phyloP scores from a whole-genome alignment of 2,329 filamentous ascomycete species.

The Xylariomycetidae sp. region DNA sequence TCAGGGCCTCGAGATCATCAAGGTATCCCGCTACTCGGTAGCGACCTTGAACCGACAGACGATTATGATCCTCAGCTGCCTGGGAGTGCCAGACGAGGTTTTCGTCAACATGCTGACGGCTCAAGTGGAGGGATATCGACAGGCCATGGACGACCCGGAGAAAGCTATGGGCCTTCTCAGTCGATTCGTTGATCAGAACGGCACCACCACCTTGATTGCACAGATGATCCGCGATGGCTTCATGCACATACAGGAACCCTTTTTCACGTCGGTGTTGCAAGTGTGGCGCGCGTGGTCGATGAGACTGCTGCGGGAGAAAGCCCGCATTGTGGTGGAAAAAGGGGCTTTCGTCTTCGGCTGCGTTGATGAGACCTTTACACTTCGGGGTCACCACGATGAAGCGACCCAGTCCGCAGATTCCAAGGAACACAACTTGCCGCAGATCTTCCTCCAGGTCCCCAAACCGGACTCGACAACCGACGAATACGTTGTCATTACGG shows the following conservation, averaged over 20 bases:
- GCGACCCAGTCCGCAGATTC: slow-evolving; percentile 31
- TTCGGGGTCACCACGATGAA: slow-evolving; percentile 63
- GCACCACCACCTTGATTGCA: slow-evolving; percentile 68
- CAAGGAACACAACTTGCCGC: slow-evolving; percentile 56
- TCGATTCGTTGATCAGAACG: slow-evolving; percentile 78
- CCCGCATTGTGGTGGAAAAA: slow-evolving; percentile 72
- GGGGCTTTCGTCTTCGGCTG: slow-evolving; percentile 86
- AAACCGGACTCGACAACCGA: slow-evolving; percentile 44
- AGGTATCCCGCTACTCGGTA: slow-evolving; percentile 67
- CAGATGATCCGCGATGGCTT: slow-evolving; percentile 77
- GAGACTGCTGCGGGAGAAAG: slow-evolving; percentile 88
- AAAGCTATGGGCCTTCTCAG: slow-evolving; percentile 63
- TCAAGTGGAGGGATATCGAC: slow-evolving; percentile 63
- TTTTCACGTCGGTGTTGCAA: slow-evolving; percentile 69
- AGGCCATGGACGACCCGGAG: slow-evolving; percentile 59
- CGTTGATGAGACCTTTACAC: slow-evolving; percentile 72
- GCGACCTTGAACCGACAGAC: slow-evolving; percentile 86
- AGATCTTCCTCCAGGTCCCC: slow-evolving; percentile 84
- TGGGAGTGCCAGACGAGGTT: slow-evolving; percentile 62
- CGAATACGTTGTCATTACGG: slow-evolving; percentile 61
- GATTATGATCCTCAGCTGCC: slow-evolving; percentile 73
- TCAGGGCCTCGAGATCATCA: slow-evolving; percentile 77
- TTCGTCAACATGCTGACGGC: slow-evolving; percentile 62
- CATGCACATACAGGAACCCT: slow-evolving; percentile 68
- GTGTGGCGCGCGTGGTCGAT: slow-evolving; percentile 88